phyloP scores from a whole-genome alignment of 164 flowering plant genomes.

The Tetrastigma voinierianum region DNA sequence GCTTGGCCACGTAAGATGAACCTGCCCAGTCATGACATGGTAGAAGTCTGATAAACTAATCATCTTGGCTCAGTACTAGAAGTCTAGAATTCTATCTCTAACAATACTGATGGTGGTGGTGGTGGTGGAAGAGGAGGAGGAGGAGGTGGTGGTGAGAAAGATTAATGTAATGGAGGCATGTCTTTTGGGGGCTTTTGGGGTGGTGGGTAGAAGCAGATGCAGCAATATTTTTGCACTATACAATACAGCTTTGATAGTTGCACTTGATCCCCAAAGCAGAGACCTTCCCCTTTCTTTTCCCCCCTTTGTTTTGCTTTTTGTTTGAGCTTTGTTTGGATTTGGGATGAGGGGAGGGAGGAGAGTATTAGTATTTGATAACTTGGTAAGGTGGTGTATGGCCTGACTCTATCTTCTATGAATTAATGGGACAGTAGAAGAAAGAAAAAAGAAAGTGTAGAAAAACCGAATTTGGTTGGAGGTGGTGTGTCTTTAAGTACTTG shows the following conservation, averaged over 20 bases:
- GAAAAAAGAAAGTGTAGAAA: slow-evolving; percentile 23
- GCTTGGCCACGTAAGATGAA: slow-evolving; percentile 94
- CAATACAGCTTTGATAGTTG: too few relatives aligned
- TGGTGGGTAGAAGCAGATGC: slow-evolving; percentile 17
- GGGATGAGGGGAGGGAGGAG: too few relatives aligned
- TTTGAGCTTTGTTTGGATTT: slow-evolving; percentile 24
- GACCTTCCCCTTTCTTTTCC: neutral
- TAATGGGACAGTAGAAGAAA: slow-evolving; percentile 8
- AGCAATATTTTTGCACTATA: slow-evolving; percentile 18
- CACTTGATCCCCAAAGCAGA: slow-evolving; percentile 46
- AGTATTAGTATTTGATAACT: neutral
- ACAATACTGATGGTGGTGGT: neutral
- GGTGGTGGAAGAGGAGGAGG: too few relatives aligned
- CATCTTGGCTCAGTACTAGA: slow-evolving; percentile 53
- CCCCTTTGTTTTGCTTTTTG: slow-evolving; percentile 23
- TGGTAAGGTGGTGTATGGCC: slow-evolving; percentile 17
- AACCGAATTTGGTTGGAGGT: slow-evolving; percentile 33
- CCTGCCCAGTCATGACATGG: slow-evolving; percentile 93
- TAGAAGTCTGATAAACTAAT: slow-evolving; percentile 69
- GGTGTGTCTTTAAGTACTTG: slow-evolving; percentile 28
- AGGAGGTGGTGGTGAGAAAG: slow-evolving; percentile 16
- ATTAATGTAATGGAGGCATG: slow-evolving; percentile 19
- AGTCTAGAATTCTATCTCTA: too few relatives aligned
- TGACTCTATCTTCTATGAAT: slow-evolving; percentile 20
- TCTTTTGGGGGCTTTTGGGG: slow-evolving; percentile 23